A percentile compares a stretch with the other conserved stretches of the same genome.
Conservation (phyloP, 345 rosid genomes). For the Combretum micranthum region DNA sequence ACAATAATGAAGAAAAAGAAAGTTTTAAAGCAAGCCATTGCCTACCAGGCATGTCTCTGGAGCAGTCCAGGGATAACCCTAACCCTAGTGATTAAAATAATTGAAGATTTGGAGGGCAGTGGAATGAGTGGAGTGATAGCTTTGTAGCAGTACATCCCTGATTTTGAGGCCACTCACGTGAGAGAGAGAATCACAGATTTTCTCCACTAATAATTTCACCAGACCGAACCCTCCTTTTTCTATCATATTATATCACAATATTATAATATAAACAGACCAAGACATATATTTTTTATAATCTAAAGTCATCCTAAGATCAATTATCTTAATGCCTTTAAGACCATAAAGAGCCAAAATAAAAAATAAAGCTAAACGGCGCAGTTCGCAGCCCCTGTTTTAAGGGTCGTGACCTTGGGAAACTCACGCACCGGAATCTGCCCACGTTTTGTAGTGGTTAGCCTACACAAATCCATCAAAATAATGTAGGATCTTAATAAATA, state of each 20-base stretch:
- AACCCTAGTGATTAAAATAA: background rate
- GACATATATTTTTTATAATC: background rate
- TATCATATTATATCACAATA: conserved; percentile 6
- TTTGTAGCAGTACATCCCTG: conserved; percentile 7
- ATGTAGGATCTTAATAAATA: too few species aligned
- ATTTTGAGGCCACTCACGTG: conserved; percentile 14
- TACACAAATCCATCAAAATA: too few species aligned
- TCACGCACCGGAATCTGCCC: conserved; percentile 8
- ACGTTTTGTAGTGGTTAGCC: background rate
- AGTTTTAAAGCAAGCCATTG: too few species aligned
- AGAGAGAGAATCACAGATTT: conserved; percentile 10
- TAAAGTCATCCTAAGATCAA: conserved; percentile 3
- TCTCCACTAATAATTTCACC: conserved; percentile 6
- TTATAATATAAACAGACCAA: background rate
- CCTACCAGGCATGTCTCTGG: too few species aligned
- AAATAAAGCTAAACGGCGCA: conserved; percentile 11
- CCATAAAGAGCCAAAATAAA: conserved; percentile 8
- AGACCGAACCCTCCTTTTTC: conserved; percentile 6
- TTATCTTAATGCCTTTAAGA: background rate
- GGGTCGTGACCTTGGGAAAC: conserved; percentile 9
- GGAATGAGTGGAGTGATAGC: conserved; percentile 6
- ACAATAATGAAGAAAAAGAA: too few species aligned
- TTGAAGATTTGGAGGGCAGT: background rate
- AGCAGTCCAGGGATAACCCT: too few species aligned
- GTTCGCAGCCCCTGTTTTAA: conserved; percentile 5